Evolutionary conservation across 768 basidiomycete species (phyloP).

Genomic region (Pulveroboletus sp.): DNA sequence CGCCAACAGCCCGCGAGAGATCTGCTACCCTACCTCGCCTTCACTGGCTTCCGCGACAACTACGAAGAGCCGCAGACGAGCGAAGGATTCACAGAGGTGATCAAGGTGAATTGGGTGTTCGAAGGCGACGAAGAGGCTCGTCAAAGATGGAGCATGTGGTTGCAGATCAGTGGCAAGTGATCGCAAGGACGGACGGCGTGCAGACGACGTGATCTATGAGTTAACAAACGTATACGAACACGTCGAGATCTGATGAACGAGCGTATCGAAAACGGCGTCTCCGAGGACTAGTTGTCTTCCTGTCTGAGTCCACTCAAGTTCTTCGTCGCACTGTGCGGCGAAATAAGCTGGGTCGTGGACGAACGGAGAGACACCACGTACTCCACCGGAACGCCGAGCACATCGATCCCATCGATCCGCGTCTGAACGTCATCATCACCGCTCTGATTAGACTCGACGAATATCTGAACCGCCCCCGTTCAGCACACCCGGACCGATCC

Average conservation of each 20-base stretch:
- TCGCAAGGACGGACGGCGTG: neutral
- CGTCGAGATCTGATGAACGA: neutral
- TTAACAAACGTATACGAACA: neutral
- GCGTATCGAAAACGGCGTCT: neutral
- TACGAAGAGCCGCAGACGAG: constrained; percentile 61
- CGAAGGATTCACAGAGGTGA: constrained; percentile 80
- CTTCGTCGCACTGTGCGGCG: constrained; percentile 32
- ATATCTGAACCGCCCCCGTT: constrained; percentile 45
- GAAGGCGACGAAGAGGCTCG: constrained; percentile 70
- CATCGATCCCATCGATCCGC: constrained; percentile 62
- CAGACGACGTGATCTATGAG: constrained; percentile 5
- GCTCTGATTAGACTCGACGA: constrained; percentile 64
- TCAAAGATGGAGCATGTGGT: constrained; percentile 78
- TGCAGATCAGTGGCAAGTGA: constrained; percentile 72
- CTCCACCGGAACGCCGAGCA: constrained; percentile 58
- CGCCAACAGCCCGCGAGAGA: constrained; percentile 42
- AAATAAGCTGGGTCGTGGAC: constrained; percentile 3
- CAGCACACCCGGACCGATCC: neutral
- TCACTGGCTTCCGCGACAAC: constrained; percentile 51
- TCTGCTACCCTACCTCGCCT: constrained; percentile 56
- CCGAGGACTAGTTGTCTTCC: constrained; percentile 23
- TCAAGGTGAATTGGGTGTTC: constrained; percentile 76
- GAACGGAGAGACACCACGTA: constrained; percentile 31
- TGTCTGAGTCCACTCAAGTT: constrained; percentile 37
- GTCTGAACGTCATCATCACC: constrained; percentile 50